These are phyloP conservation scores for Lachnellula occidentalis DNA, from an alignment of 2,329 filamentous ascomycete species.

Conservation along the genomic window DNA sequence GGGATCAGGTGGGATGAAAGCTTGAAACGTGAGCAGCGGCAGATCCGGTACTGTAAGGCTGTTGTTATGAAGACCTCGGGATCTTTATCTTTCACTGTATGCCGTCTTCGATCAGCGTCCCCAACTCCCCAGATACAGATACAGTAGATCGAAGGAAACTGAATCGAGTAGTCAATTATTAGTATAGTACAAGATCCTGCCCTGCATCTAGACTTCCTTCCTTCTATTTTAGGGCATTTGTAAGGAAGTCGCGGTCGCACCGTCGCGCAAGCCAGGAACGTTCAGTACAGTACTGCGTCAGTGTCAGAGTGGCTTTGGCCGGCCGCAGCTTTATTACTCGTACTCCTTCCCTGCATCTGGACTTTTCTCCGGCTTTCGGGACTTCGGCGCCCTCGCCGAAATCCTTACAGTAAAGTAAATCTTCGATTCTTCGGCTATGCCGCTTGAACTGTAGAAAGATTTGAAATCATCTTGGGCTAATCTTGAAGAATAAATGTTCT, in stretches of 20 bases:
- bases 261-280: not conserved
- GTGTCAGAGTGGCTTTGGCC: not conserved
- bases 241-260: not conserved
- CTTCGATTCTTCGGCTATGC: not conserved
- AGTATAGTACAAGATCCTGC: too few relatives aligned
- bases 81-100: too few relatives aligned
- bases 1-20: not conserved
- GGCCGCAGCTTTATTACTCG: not conserved
- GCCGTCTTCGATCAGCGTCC: too few relatives aligned
- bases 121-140: too few relatives aligned
- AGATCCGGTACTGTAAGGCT: not conserved
- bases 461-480: too few relatives aligned
- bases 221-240: too few relatives aligned
- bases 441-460: not conserved
- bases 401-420: not conserved
- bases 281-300: not conserved
- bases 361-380: not conserved
- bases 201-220: too few relatives aligned
- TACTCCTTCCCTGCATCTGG: too few relatives aligned
- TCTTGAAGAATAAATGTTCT: too few relatives aligned
- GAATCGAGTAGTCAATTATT: too few relatives aligned
- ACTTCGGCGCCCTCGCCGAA: not conserved
- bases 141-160: too few relatives aligned
- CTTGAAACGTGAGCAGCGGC: not conserved
- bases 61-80: too few relatives aligned